Conservation (phyloP, 176 grass and related monocot genomes). For the Tuctoria greenei region DNA sequence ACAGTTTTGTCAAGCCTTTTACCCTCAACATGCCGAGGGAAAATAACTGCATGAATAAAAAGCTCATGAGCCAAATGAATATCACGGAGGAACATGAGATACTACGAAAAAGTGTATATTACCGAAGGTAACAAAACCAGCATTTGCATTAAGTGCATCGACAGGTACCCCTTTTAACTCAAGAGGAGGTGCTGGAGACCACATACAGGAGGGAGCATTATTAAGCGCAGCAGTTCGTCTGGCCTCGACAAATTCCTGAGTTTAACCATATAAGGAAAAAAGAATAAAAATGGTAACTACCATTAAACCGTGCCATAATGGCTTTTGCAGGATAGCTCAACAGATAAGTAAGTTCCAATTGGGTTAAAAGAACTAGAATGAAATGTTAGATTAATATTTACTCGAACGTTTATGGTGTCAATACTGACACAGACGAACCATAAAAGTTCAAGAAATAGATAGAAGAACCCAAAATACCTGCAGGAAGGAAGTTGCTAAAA, state of each 20-base stretch:
- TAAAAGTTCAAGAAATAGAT: neutral
- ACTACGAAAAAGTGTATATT: constrained; percentile 37
- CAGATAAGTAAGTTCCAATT: neutral
- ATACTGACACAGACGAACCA: neutral
- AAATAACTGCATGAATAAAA: constrained; percentile 71
- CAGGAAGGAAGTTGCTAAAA: constrained; percentile 91
- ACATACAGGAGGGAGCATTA: constrained; percentile 90
- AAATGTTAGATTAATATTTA: constrained; percentile 8
- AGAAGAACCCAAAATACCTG: constrained; percentile 59
- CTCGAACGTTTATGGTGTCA: neutral
- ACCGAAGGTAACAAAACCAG: constrained; percentile 99
- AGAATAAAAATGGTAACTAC: neutral
- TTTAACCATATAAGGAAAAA: constrained; percentile 3
- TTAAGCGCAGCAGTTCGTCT: constrained; percentile 81
- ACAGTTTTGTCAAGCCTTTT: constrained; percentile 92
- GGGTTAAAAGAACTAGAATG: neutral
- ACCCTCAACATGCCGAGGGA: constrained; percentile 84
- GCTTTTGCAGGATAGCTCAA: constrained; percentile 12
- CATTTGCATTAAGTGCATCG: constrained; percentile 84
- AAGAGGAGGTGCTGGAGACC: constrained; percentile 77
- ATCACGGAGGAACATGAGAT: constrained; percentile 18
- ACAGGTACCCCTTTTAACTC: constrained; percentile 82
- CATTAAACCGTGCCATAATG: neutral
- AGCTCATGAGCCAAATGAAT: constrained; percentile 30
- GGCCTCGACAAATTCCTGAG: constrained; percentile 98